Conservation (phyloP, 805 yeast genomes). For the Starmera amethionina region DNA sequence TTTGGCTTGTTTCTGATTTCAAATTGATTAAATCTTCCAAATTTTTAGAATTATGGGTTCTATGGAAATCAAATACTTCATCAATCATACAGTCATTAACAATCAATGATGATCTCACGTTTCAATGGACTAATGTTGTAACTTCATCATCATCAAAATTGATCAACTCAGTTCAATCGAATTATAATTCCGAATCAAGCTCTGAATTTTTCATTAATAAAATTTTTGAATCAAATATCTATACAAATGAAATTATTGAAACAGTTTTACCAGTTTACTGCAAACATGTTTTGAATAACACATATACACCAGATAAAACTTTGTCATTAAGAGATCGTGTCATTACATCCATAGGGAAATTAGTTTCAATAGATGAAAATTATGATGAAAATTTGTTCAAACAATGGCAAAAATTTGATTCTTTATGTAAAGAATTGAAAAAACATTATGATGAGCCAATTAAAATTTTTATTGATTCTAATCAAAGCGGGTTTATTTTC, state of each 20-base stretch:
- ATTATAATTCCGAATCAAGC: constrained; percentile 20
- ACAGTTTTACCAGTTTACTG: constrained; percentile 45
- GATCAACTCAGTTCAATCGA: constrained; percentile 18
- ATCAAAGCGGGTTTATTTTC: constrained; percentile 17
- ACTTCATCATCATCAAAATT: constrained; percentile 3
- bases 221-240: constrained; percentile 40
- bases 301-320: constrained; percentile 10
- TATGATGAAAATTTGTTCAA: constrained; percentile 29
- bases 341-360: constrained; percentile 21
- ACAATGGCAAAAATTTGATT: constrained; percentile 61
- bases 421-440: constrained; percentile 63
- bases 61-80: constrained; percentile 59
- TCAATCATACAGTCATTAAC: constrained; percentile 32
- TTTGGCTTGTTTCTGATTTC: constrained; percentile 42
- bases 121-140: constrained; percentile 14
- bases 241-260: constrained; percentile 36
- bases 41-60: constrained; percentile 25
- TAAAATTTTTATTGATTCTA: constrained; percentile 31
- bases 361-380: constrained; percentile 20
- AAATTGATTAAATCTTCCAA: constrained; percentile 15
- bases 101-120: constrained; percentile 15
- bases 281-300: constrained; percentile 27
- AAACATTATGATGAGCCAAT: constrained; percentile 53
- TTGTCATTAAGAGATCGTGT: constrained; percentile 25
- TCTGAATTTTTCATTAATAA: constrained; percentile 32